A percentile compares a stretch with the other conserved stretches of the same genome.
Evolutionary conservation across 228 moss, liverwort and hornwort species (phyloP).

Genomic region (Sphagnum fallax): DNA sequence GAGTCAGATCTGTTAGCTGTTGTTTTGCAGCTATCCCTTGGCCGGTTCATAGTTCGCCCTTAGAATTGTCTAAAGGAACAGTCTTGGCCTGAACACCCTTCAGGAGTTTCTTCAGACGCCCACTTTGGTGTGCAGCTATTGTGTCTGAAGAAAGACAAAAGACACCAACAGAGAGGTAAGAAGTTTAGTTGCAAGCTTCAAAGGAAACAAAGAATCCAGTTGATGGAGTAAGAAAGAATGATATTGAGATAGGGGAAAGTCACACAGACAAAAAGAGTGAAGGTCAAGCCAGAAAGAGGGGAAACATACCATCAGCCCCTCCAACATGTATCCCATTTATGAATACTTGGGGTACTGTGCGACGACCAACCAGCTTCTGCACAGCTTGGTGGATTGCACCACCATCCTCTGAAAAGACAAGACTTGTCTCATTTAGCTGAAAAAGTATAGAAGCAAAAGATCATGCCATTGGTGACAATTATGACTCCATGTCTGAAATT

Average conservation of each 20-base stretch:
- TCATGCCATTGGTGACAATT: neutral
- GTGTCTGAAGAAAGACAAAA: conserved; percentile 45
- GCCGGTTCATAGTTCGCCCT: conserved; percentile 76
- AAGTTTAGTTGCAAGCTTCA: neutral
- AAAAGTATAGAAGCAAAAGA: neutral
- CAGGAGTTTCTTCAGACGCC: conserved; percentile 68
- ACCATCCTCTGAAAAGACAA: conserved; percentile 59
- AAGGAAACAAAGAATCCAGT: neutral
- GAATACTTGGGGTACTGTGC: conserved; percentile 96
- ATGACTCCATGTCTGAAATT: neutral
- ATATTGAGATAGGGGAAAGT: neutral
- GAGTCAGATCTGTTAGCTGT: conserved; percentile 18
- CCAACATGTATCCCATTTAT: conserved; percentile 88
- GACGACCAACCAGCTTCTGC: conserved; percentile 41
- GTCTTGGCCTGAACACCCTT: conserved; percentile 17
- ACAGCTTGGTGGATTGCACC: conserved; percentile 71
- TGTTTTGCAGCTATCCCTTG: conserved; percentile 43
- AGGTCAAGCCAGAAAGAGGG: neutral
- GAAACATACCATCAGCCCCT: conserved; percentile 70
- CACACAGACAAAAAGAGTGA: no score
- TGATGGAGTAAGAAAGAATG: neutral
- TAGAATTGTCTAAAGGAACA: conserved; percentile 11
- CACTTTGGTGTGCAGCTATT: conserved; percentile 58
- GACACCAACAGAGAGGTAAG: neutral
- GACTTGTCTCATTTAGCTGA: neutral